A percentile compares a stretch with the other conserved stretches of the same genome.
phyloP scores from a whole-genome alignment of 1,284 basidiomycete genomes.

The Cryptococcus amylolentus region DNA sequence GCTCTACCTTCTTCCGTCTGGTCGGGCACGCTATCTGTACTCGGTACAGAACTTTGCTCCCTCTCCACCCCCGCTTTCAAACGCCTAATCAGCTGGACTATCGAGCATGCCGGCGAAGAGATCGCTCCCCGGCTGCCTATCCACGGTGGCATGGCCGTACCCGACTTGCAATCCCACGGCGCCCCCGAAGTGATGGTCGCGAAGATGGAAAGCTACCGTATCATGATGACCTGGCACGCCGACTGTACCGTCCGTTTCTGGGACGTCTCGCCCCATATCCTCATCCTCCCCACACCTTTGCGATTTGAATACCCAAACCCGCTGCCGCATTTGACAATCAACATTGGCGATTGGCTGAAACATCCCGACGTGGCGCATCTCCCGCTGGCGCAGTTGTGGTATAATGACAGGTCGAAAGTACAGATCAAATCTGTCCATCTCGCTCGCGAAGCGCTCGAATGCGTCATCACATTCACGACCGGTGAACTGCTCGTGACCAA shows the following conservation, averaged over 20 bases:
- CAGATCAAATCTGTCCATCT: conserved; percentile 59
- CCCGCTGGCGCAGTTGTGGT: conserved; percentile 44
- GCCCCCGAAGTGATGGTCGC: conserved; percentile 43
- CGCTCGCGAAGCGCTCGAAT: conserved; percentile 65
- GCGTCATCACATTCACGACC: conserved; percentile 59
- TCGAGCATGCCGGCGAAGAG: conserved; percentile 36
- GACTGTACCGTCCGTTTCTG: conserved; percentile 59
- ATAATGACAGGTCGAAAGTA: conserved; percentile 40
- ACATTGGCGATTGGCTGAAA: conserved; percentile 54
- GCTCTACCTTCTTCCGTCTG: conserved; percentile 43
- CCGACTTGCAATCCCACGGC: conserved; percentile 43
- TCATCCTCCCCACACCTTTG: conserved; percentile 53
- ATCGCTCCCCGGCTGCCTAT: conserved; percentile 40
- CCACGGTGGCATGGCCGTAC: conserved; percentile 45
- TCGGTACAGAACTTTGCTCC: conserved; percentile 41
- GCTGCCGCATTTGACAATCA: conserved; percentile 63
- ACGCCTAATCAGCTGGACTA: conserved; percentile 40
- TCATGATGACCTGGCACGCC: conserved; percentile 64
- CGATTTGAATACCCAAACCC: conserved; percentile 60
- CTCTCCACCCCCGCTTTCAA: conserved; percentile 43
- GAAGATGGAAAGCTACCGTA: conserved; percentile 60
- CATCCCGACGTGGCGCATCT: conserved; percentile 42
- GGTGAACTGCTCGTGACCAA: conserved; percentile 67
- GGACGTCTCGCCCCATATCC: conserved; percentile 62
- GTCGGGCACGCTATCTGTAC: conserved; percentile 39